Conservation (phyloP, 2,329 filamentous ascomycete genomes). For the Fusarium hostae region DNA sequence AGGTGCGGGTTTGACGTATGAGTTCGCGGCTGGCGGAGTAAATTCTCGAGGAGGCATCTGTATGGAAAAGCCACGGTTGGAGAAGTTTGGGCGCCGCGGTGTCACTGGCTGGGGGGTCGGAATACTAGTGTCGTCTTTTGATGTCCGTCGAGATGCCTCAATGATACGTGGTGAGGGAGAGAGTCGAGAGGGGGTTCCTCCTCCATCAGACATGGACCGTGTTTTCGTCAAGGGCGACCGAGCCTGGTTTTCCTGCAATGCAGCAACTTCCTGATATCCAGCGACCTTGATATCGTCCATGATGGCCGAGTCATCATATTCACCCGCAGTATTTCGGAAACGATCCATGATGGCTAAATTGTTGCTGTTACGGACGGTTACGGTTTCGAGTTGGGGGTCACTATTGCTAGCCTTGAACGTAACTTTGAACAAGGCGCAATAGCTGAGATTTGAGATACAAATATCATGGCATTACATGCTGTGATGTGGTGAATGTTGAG, state of each 20-base stretch:
- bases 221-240: constrained; percentile 62
- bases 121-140: constrained; percentile 74
- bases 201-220: constrained; percentile 74
- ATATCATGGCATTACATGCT: constrained; percentile 35
- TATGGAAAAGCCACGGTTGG: constrained; percentile 67
- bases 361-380: constrained; percentile 3
- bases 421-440: constrained; percentile 36
- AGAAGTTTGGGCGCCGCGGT: constrained; percentile 74
- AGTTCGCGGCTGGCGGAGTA: constrained; percentile 51
- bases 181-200: constrained; percentile 64
- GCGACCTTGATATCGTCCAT: constrained; percentile 45
- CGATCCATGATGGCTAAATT: constrained; percentile 36
- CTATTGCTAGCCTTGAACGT: constrained; percentile 32
- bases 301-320: constrained; percentile 50
- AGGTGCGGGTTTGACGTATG: constrained; percentile 68
- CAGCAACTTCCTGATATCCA: constrained; percentile 28
- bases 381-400: constrained; percentile 1
- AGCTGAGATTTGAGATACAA: not conserved
- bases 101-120: constrained; percentile 68
- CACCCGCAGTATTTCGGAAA: constrained; percentile 24
- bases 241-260: constrained; percentile 27
- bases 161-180: constrained; percentile 69
- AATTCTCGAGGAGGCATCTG: constrained; percentile 50
- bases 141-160: constrained; percentile 64
- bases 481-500: not conserved